Evolutionary conservation across 2,329 filamentous ascomycete species (phyloP), one percentile per base, ranked within the genome.

Genomic region (Ophiostoma pallidulum): DNA sequence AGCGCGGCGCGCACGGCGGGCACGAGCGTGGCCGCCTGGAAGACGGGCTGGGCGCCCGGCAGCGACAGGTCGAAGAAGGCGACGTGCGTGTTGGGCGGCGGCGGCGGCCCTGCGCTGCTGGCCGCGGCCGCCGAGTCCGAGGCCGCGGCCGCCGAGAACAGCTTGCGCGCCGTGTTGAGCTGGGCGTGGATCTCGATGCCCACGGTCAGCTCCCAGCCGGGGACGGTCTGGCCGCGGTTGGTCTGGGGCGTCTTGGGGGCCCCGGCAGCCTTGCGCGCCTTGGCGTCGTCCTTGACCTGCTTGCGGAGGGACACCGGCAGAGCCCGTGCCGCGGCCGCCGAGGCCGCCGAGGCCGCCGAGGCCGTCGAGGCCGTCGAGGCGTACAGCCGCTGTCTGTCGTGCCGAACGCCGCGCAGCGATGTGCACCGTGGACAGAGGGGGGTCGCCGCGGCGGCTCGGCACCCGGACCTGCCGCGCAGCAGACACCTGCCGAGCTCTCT

Each of bases 181-280:
- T 97, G 91, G 18, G 92, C 92, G 62, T 98, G 92, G 54, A 98
- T 92, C 69, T 98, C 92, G 56, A 98, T 90, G 52, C 92, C 92
- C 24, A 97, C 88, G 0, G 91, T 96, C 59, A 97, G 71, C 64
- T 96, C 87, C 92, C 92, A 98, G 29, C 82, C 81, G 6, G 73
- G 67, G 1, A 78, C 75, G 16, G 69, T 73, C 61, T 80, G 76
- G 41, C 64, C 67, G 51, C 62, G 63, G 24, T 57, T 60, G 53
- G 73, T 73, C 43, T 66, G 64, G 52, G 70, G 68, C 10, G 65
- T n/a, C 16, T 35, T 22, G 8, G 38, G 13, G 16, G 8, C 20
- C 9, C 37, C 68, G 0, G 62, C 56, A 0, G 62, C 59, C 52
- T 73, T 75, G 60, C 60, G 66, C 52, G 64, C 73, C 70, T 64